These are phyloP conservation scores for Pseudoperonospora humuli DNA, from an alignment of 352 stramenopile species.

Conservation along the genomic window DNA sequence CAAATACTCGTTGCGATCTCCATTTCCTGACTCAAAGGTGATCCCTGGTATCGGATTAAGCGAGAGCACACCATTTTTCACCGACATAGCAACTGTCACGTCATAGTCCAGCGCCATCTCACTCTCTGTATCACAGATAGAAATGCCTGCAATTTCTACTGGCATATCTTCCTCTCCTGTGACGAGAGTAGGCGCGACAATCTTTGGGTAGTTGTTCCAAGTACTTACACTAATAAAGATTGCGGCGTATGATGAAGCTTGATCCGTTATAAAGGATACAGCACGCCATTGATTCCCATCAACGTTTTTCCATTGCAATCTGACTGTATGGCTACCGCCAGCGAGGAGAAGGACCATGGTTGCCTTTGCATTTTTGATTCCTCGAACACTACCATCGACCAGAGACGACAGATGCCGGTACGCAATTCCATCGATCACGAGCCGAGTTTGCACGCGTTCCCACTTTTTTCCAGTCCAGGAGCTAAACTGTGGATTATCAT, in stretches of 20 bases:
- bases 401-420: conserved; percentile 64
- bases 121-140: conserved; percentile 39
- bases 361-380: conserved; percentile 62
- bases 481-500: conserved; percentile 61
- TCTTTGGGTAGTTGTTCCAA: conserved; percentile 65
- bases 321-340: conserved; percentile 48
- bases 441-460: conserved; percentile 47
- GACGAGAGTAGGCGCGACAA: conserved; percentile 30
- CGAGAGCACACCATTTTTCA: conserved; percentile 47
- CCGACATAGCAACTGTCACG: conserved; percentile 46
- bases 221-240: conserved; percentile 60
- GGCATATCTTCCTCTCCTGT: conserved; percentile 40
- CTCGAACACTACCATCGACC: conserved; percentile 55
- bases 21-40: conserved; percentile 45
- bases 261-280: conserved; percentile 66
- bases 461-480: conserved; percentile 38
- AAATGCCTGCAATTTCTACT: conserved; percentile 31
- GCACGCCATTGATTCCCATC: conserved; percentile 55
- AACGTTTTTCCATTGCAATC: conserved; percentile 73
- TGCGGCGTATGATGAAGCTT: conserved; percentile 53
- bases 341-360: conserved; percentile 55
- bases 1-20: conserved; percentile 41
- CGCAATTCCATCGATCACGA: conserved; percentile 59
- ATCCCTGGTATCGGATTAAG: conserved; percentile 50
- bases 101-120: conserved; percentile 55